Evolutionary conservation across 352 stramenopile species (phyloP).

Genomic region (Elongisporangium undulatum): DNA sequence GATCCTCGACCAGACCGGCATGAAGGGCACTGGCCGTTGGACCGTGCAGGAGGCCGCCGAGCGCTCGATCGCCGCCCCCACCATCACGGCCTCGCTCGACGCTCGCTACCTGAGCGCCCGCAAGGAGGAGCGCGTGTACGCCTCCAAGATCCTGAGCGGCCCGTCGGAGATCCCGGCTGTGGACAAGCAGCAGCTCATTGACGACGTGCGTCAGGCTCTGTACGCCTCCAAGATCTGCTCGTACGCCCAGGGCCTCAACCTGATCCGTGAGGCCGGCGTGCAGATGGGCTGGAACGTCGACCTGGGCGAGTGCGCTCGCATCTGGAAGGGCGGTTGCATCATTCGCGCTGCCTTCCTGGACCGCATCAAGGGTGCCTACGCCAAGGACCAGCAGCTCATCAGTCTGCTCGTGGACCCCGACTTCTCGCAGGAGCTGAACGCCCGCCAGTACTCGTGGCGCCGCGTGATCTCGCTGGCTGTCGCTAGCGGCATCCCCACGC

Average conservation of each 20-base stretch:
- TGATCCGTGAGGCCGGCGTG: conserved; percentile 93
- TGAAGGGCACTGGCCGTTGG: conserved; percentile 98
- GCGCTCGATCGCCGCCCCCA: conserved; percentile 93
- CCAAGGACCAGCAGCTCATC: conserved; percentile 88
- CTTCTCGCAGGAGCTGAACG: conserved; percentile 95
- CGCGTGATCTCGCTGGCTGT: conserved; percentile 96
- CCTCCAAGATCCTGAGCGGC: conserved; percentile 92
- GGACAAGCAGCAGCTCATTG: conserved; percentile 94
- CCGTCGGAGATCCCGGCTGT: conserved; percentile 90
- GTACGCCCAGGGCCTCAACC: conserved; percentile 96
- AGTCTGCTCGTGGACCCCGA: conserved; percentile 97
- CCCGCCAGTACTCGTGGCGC: conserved; percentile 94
- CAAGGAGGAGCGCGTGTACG: conserved; percentile 95
- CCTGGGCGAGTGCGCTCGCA: conserved; percentile 94
- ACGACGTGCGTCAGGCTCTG: conserved; percentile 95
- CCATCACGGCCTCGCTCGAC: conserved; percentile 97
- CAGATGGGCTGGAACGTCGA: conserved; percentile 97
- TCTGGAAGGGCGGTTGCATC: conserved; percentile 99
- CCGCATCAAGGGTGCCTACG: conserved; percentile 95
- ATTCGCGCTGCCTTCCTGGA: conserved; percentile 97
- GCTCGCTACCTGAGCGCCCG: conserved; percentile 94
- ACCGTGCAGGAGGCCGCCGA: conserved; percentile 96
- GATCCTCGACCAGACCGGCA: conserved; percentile 99
- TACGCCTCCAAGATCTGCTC: conserved; percentile 99
- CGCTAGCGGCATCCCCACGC: conserved; percentile 90